Percentiles rank a stretch among this genome's conserved stretches.
Conservation (phyloP, 2,329 filamentous ascomycete genomes). For the Ophiocordyceps camponoti-leonardi region DNA sequence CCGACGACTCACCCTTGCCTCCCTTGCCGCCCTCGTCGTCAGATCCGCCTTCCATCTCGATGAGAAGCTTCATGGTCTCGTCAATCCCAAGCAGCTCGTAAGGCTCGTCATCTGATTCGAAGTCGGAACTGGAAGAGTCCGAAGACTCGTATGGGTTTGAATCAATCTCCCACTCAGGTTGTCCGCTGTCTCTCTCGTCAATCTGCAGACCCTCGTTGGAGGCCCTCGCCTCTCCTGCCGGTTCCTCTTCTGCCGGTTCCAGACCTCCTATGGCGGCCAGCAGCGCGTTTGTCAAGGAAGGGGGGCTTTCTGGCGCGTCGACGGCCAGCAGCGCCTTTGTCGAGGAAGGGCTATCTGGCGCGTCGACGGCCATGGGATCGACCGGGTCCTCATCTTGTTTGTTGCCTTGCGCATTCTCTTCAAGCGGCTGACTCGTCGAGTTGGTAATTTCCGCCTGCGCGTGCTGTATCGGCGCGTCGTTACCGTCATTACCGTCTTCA, state of each 20-base stretch:
- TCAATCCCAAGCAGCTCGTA: slow-evolving; percentile 64
- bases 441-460: not conserved
- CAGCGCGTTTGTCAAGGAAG: slow-evolving; percentile 22
- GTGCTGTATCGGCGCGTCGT: not conserved
- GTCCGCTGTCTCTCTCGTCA: slow-evolving; percentile 19
- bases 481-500: not conserved
- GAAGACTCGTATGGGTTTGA: slow-evolving; percentile 62
- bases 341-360: slow-evolving; percentile 17
- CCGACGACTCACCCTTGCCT: slow-evolving; percentile 18
- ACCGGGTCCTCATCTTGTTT: not conserved
- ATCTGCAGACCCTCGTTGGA: slow-evolving; percentile 9
- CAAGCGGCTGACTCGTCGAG: not conserved
- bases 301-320: slow-evolving; percentile 17
- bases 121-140: slow-evolving; percentile 37
- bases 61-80: slow-evolving; percentile 69
- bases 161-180: slow-evolving; percentile 73
- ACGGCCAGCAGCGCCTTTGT: slow-evolving; percentile 23
- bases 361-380: slow-evolving; percentile 20
- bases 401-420: not conserved
- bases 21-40: slow-evolving; percentile 52
- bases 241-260: slow-evolving; percentile 5
- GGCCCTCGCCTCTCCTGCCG: slow-evolving; percentile 3
- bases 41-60: slow-evolving; percentile 65
- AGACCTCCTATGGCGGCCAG: slow-evolving; percentile 26
- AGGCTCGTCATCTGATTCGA: slow-evolving; percentile 38